A percentile compares a stretch with the other conserved stretches of the same genome.
Conservation (phyloP, 2,329 filamentous ascomycete genomes). For the Diaporthe destruens region DNA sequence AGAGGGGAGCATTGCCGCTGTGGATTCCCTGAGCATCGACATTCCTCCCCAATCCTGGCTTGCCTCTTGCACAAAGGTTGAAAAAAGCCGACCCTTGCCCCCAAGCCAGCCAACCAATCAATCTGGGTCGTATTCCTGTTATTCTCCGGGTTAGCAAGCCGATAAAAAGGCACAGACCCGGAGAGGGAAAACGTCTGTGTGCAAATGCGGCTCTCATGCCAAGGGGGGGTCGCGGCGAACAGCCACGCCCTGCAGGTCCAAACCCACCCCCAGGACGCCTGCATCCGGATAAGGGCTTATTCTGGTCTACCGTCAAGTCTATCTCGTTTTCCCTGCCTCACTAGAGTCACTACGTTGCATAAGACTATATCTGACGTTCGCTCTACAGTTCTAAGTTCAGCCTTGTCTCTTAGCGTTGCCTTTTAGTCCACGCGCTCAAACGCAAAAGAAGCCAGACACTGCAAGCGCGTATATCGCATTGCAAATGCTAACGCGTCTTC, state of each 20-base stretch:
- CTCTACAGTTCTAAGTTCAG: slow-evolving; percentile 14
- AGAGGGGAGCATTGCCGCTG: background rate
- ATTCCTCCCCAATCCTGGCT: slow-evolving; percentile 1
- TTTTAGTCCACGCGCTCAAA: background rate
- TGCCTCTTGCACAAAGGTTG: slow-evolving; percentile 5
- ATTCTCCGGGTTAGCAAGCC: slow-evolving; percentile 35
- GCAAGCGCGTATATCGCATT: slow-evolving; percentile 7
- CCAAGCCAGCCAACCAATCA: slow-evolving; percentile 6
- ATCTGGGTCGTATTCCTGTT: slow-evolving; percentile 23
- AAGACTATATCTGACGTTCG: slow-evolving; percentile 22
- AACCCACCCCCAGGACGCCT: slow-evolving; percentile 5
- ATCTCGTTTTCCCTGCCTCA: background rate
- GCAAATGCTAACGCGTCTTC: slow-evolving; percentile 6
- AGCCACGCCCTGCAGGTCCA: slow-evolving; percentile 4
- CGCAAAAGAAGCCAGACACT: slow-evolving; percentile 9
- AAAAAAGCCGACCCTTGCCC: slow-evolving; percentile 14
- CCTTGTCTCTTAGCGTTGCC: slow-evolving; percentile 25
- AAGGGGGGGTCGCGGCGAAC: background rate
- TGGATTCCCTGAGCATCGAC: background rate
- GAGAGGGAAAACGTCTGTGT: slow-evolving; percentile 32
- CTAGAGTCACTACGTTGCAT: background rate
- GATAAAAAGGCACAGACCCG: slow-evolving; percentile 16
- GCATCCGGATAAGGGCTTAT: slow-evolving; percentile 10
- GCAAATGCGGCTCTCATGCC: slow-evolving; percentile 35
- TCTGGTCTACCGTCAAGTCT: background rate